Base-by-base conservation (phyloP, 225 moss, liverwort and hornwort species). In the Rhytidiadelphus loreus region DNA sequence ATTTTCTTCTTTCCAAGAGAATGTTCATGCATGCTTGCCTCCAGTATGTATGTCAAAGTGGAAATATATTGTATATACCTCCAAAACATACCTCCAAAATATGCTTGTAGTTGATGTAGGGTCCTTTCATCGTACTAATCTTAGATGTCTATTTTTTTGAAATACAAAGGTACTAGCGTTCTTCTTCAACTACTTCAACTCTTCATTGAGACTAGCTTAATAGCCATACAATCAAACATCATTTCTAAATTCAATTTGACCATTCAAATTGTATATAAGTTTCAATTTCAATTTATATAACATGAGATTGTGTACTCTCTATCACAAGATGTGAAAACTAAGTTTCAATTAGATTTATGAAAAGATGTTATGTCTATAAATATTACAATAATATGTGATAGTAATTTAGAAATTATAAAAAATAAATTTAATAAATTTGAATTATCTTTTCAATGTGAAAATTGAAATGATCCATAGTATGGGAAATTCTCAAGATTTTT, bases 21-120 rank as follows among this genome's bases (percentile, higher is more conserved):
- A 46, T 29, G 29, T 46, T 73, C 1, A 4, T 46, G 1, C 73
- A 46, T 29, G 1, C 18, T 29, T 73, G 10, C 17, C 44, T 23
- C 1, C 0, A 65, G 7, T 1, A 24, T 24, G 8, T 41, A 41
- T 25, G 39, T 69, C 13, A 3, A 69, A 69, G 7, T 6, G 1
- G 39, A 2, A 39, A 70, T 70, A 41, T 70, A 13, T 41, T 70
- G 4, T 14, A 24, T 4, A 57, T 22, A 50, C 13, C 50, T 9
- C 10, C 14, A 24, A 0, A 39, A 39, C 7, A 68, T n/a, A n/a
- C 7, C n/a, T 68, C 22, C 12, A 35, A n/a, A 68, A 7, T 68
- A 39, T 2, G 0, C 4, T 46, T 46, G 18, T 26, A 6, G 1
- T 29, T 17, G 29, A 29, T 11, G 4, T 28, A 71, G 11, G 11